Evolutionary conservation across 2,329 filamentous ascomycete genomes (phyloP), one percentile per base, ranked within the genome.

Genomic region (Truncatella angustata): DNA sequence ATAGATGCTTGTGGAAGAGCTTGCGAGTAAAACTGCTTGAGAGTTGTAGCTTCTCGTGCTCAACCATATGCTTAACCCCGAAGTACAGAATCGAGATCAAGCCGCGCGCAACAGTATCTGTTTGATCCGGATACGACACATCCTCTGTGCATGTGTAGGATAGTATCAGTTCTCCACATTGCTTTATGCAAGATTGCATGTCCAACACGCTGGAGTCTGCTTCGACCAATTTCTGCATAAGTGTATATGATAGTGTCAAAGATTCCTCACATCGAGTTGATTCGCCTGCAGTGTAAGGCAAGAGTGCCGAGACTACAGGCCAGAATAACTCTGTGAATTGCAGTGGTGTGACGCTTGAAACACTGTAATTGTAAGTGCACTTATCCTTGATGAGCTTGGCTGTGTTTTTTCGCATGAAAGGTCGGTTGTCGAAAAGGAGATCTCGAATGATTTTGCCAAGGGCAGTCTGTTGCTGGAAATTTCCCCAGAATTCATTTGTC

Each of bases 1-100:
- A 90, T 1, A 91, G 71, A 60, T 87, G 85, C 51, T 73, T 79
- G 63, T 77, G 80, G 58, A 91, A 82, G 1, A 91, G 64, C 3
- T 70, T 69, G 48, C 74, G 71, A 9, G 77, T 73, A 43, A 73
- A 66, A 18, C 57, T 53, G 4, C 57, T 59, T 6, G 50, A 35
- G 14, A 59, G 52, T 37, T 54, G 53, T 14, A 61, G n/a, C 4
- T 50, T 46, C 21, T 61, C 55, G n/a, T 60, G 56, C 14, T 54
- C 53, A 16, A 53, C 55, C 34, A 69, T 39, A 16, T 70, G 57
- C 34, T 58, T 60, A 39, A 66, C 54, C 4, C 61, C 60, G 18
- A 60, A 57, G 35, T 65, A 61, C 14, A 76, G 40, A 16, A 75
- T 63, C 11, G 58, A 63, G 30, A 72, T 60, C 20, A 76, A 63